These are phyloP conservation scores for Epipyxis sp. DNA, from an alignment of 108 stramenopile species.

Conservation along the genomic window DNA sequence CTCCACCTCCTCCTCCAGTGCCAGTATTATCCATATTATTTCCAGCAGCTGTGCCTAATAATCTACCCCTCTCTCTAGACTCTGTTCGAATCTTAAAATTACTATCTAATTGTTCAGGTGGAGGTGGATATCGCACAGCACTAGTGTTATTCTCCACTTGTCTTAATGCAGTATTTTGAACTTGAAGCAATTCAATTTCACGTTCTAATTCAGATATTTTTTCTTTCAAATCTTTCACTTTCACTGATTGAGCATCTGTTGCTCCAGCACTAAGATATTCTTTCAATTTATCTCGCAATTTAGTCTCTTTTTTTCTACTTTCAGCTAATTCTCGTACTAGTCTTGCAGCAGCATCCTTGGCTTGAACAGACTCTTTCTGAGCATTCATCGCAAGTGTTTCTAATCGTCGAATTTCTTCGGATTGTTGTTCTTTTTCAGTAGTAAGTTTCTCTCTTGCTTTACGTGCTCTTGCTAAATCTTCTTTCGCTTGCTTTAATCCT, in stretches of 20 bases:
- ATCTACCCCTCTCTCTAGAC: background rate
- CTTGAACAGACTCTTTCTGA: background rate
- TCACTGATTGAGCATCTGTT: background rate
- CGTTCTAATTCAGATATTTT: background rate
- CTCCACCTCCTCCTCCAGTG: background rate
- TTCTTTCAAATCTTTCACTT: background rate
- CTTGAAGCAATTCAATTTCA: background rate
- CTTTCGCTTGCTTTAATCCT: slow-evolving; percentile 1
- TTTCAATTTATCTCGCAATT: slow-evolving; percentile 28
- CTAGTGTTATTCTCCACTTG: background rate
- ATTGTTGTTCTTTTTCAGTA: background rate
- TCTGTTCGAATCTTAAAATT: background rate
- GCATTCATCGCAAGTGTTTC: background rate
- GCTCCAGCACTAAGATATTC: background rate
- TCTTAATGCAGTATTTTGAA: background rate
- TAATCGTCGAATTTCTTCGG: slow-evolving; percentile 17
- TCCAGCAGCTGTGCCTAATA: too few species aligned
- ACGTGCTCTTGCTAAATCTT: background rate
- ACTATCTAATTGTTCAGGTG: background rate
- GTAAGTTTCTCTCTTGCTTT: slow-evolving; percentile 14
- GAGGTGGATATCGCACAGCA: background rate
- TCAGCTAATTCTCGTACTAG: background rate
- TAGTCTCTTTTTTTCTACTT: background rate
- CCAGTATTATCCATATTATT: too few species aligned
- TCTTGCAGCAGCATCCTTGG: background rate